Evolutionary conservation across 2,329 filamentous ascomycete species (phyloP).

Genomic region (Thielaviopsis ethacetica): DNA sequence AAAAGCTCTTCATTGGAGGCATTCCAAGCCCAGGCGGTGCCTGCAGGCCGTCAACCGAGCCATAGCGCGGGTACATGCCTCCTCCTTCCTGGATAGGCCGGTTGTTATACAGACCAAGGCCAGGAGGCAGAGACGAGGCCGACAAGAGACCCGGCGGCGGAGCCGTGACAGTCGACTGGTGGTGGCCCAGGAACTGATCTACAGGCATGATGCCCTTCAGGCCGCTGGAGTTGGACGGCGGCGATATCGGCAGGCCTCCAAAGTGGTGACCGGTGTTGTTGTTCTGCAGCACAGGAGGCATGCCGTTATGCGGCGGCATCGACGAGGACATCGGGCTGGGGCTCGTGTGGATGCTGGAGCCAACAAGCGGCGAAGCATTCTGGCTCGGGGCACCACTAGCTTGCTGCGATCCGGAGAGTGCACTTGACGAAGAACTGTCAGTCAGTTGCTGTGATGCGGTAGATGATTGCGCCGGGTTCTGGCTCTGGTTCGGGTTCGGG

Average conservation of each 20-base stretch:
- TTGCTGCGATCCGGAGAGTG: constrained; percentile 49
- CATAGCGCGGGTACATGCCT: constrained; percentile 9
- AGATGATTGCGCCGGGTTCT: constrained; percentile 61
- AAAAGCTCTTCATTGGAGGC: constrained; percentile 25
- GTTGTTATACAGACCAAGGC: constrained; percentile 27
- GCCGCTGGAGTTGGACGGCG: constrained; percentile 40
- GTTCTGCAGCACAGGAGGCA: background rate
- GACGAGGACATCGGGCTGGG: constrained; percentile 39
- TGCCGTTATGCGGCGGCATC: background rate
- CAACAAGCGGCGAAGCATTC: constrained; percentile 40
- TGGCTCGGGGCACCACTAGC: constrained; percentile 38
- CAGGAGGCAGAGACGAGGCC: constrained; percentile 22
- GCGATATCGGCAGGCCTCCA: constrained; percentile 40
- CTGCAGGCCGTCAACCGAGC: constrained; percentile 5
- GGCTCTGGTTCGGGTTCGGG: constrained; percentile 24
- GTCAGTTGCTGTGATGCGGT: constrained; percentile 60
- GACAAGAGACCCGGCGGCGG: constrained; percentile 7
- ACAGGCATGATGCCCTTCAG: constrained; percentile 30
- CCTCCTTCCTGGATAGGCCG: constrained; percentile 7
- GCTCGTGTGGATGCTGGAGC: constrained; percentile 48
- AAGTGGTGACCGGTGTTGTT: constrained; percentile 16
- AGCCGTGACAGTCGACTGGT: background rate
- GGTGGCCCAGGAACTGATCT: constrained; percentile 19
- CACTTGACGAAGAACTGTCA: constrained; percentile 52
- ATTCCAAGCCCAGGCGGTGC: constrained; percentile 6